Evolutionary conservation across 2,329 filamentous ascomycete species (phyloP).

Genomic region (Neospermospora avenae): DNA sequence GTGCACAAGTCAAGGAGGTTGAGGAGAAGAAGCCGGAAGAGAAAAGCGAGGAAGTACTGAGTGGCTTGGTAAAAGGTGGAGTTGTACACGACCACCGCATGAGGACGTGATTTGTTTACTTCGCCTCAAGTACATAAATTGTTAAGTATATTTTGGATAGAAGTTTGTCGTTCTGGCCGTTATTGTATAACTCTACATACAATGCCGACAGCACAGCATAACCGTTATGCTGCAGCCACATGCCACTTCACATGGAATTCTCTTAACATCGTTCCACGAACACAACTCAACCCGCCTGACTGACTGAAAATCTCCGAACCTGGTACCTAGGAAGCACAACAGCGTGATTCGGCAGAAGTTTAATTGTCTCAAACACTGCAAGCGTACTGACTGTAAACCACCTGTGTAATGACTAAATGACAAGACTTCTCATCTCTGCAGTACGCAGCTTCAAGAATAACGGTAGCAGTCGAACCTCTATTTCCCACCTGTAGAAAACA

Average conservation of each 20-base stretch:
- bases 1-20: constrained; percentile 17
- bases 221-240: background rate
- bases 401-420: background rate
- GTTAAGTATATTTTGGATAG: background rate
- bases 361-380: background rate
- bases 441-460: too few relatives aligned
- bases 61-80: constrained; percentile 29
- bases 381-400: background rate
- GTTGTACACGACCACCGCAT: constrained; percentile 25
- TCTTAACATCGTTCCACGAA: background rate
- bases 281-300: background rate
- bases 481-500: background rate
- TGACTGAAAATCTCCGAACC: background rate
- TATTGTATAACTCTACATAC: background rate
- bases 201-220: background rate
- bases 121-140: background rate
- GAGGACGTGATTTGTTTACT: background rate
- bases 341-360: background rate
- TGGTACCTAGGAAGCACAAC: too few relatives aligned
- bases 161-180: background rate
- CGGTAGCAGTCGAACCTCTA: too few relatives aligned
- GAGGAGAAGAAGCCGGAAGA: constrained; percentile 13
- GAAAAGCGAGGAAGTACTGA: constrained; percentile 35
- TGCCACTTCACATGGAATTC: background rate
- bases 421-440: background rate